Percentiles rank a stretch among this genome's conserved stretches.
These are phyloP conservation scores for Dictyostelium firmibasis DNA, from an alignment of 78 protist genomes.

Conservation along the genomic window DNA sequence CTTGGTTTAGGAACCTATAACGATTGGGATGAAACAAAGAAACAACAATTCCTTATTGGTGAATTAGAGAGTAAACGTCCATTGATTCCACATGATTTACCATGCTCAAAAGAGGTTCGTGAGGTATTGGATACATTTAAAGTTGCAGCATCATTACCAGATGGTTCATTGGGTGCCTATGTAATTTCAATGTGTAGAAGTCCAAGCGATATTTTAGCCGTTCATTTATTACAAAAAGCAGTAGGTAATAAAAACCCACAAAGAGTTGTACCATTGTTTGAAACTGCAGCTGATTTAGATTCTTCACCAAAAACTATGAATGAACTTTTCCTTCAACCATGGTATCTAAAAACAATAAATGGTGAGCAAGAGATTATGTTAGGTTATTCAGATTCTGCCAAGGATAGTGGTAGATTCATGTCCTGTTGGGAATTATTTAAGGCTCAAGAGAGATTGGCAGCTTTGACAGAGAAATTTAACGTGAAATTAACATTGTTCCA, in stretches of 20 bases:
- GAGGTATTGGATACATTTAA: constrained; percentile 81
- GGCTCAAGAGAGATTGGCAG: constrained; percentile 76
- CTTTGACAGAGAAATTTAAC: background rate
- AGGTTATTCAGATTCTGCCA: constrained; percentile 87
- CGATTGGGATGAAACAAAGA: constrained; percentile 42
- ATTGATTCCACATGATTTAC: constrained; percentile 31
- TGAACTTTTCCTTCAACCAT: constrained; percentile 15
- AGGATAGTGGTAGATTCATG: constrained; percentile 85
- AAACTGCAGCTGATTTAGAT: constrained; percentile 73
- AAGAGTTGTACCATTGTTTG: constrained; percentile 89
- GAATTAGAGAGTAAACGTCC: constrained; percentile 51
- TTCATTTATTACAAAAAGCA: constrained; percentile 81
- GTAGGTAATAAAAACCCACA: constrained; percentile 41
- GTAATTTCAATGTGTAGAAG: constrained; percentile 84
- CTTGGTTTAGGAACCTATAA: constrained; percentile 80
- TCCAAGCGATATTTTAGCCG: constrained; percentile 86
- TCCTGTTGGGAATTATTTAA: constrained; percentile 75
- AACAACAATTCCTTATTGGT: constrained; percentile 7
- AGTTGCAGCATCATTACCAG: constrained; percentile 32
- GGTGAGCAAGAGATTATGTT: constrained; percentile 89
- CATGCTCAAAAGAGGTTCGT: constrained; percentile 26
- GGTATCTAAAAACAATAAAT: constrained; percentile 42
- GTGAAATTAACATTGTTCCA: constrained; percentile 83
- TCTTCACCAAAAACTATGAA: constrained; percentile 64
- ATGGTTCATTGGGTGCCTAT: constrained; percentile 84